phyloP scores from a whole-genome alignment of 2,329 filamentous ascomycete species.

The Hypomyces perniciosus region DNA sequence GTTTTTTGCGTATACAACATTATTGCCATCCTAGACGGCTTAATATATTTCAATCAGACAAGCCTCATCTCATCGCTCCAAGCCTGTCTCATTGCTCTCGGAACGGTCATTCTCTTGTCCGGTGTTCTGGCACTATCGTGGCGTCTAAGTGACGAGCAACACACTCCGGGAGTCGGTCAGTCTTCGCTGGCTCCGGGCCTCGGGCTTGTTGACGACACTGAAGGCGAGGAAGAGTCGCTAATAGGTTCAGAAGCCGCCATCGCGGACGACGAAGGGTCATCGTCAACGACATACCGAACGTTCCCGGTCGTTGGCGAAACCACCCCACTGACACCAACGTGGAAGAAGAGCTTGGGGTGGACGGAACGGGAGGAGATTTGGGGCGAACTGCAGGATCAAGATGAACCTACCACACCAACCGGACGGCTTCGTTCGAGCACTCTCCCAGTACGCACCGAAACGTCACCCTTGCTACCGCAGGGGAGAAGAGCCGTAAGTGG shows the following conservation, averaged over 20 bases:
- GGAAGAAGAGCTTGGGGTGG: slow-evolving; percentile 48
- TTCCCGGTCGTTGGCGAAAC: slow-evolving; percentile 37
- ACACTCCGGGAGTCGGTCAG: slow-evolving; percentile 52
- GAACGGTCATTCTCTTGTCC: slow-evolving; percentile 76
- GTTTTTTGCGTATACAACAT: slow-evolving; percentile 99
- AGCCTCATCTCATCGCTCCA: slow-evolving; percentile 70
- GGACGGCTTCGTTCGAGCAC: slow-evolving; percentile 44
- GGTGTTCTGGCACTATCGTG: slow-evolving; percentile 91
- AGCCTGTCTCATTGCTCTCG: slow-evolving; percentile 76
- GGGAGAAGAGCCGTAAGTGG: slow-evolving; percentile 29
- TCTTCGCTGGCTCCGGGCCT: slow-evolving; percentile 76
- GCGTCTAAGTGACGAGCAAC: slow-evolving; percentile 77
- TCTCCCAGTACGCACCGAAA: slow-evolving; percentile 37
- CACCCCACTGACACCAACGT: slow-evolving; percentile 33
- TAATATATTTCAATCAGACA: slow-evolving; percentile 94
- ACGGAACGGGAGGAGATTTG: slow-evolving; percentile 75
- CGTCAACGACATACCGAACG: slow-evolving; percentile 38
- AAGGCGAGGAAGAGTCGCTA: slow-evolving; percentile 53
- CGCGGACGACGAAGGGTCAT: slow-evolving; percentile 34
- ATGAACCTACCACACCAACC: slow-evolving; percentile 36
- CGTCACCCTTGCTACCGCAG: slow-evolving; percentile 33
- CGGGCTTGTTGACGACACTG: slow-evolving; percentile 67
- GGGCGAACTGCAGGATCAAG: slow-evolving; percentile 78
- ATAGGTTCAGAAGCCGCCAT: slow-evolving; percentile 41
- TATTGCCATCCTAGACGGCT: slow-evolving; percentile 90